These are phyloP conservation scores for Podila verticillata DNA, from an alignment of 192 early-diverging fungal species.

Conservation along the genomic window DNA sequence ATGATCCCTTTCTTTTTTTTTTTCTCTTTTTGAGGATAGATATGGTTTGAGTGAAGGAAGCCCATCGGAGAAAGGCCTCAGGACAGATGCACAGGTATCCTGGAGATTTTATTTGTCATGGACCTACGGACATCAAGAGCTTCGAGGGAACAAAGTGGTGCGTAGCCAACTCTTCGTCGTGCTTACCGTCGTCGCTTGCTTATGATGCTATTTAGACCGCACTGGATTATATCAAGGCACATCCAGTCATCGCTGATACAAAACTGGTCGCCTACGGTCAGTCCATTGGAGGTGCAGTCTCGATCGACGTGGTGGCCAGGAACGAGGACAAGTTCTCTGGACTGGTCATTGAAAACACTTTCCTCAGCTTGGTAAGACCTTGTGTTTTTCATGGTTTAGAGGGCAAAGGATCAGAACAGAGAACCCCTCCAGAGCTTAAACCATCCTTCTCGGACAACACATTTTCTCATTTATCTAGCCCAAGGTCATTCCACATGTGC, in stretches of 20 bases:
- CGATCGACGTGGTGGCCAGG: conserved; percentile 83
- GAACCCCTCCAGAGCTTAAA: no score
- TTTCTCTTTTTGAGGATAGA: conserved; percentile 45
- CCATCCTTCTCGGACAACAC: no score
- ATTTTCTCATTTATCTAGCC: conserved; percentile 71
- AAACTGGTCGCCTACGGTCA: conserved; percentile 94
- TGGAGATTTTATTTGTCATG: neutral
- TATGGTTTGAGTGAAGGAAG: conserved; percentile 91
- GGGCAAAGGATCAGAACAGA: no score
- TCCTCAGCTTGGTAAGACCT: conserved; percentile 77
- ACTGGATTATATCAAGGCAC: conserved; percentile 83
- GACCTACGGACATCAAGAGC: neutral
- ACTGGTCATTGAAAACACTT: conserved; percentile 95
- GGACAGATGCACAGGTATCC: conserved; percentile 84
- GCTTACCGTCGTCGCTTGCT: neutral
- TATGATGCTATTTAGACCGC: conserved; percentile 63
- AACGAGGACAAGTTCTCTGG: conserved; percentile 83
- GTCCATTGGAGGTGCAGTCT: conserved; percentile 96
- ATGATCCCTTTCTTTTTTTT: neutral
- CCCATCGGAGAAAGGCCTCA: conserved; percentile 87
- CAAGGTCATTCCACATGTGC: conserved; percentile 85
- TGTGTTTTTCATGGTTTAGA: no score
- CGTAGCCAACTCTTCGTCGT: neutral
- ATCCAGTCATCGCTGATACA: conserved; percentile 77
- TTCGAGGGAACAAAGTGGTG: neutral